phyloP scores from a whole-genome alignment of 2,329 filamentous ascomycete genomes.

The Neocatenulostroma microsporum region DNA sequence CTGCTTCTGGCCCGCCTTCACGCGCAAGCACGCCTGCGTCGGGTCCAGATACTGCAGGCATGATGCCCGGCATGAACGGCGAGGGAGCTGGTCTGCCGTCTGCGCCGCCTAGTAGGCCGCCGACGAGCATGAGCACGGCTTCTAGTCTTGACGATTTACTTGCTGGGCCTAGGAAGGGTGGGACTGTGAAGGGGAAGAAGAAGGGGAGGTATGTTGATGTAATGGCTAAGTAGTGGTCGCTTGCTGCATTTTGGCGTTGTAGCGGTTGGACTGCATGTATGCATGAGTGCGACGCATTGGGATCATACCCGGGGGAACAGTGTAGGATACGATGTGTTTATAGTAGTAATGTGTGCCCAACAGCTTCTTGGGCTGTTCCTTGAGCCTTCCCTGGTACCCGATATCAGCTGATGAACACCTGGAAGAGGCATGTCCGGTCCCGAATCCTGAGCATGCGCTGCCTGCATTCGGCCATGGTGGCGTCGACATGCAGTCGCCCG shows the following conservation, averaged over 20 bases:
- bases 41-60: neutral
- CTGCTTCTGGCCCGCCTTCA: constrained; percentile 23
- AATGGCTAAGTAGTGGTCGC: constrained; percentile 59
- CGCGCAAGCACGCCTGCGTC: constrained; percentile 23
- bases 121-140: constrained; percentile 81
- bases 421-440: too few relatives aligned
- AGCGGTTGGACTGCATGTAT: neutral
- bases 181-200: constrained; percentile 56
- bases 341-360: too few relatives aligned
- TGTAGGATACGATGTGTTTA: too few relatives aligned
- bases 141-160: constrained; percentile 91
- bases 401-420: too few relatives aligned
- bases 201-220: constrained; percentile 94
- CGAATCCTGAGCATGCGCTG: too few relatives aligned
- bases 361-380: too few relatives aligned
- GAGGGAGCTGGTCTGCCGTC: constrained; percentile 28
- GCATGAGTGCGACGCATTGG: neutral
- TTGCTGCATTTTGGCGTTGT: too few relatives aligned
- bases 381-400: too few relatives aligned
- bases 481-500: too few relatives aligned
- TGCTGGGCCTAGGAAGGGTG: constrained; percentile 53
- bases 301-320: too few relatives aligned
- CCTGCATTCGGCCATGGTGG: too few relatives aligned
- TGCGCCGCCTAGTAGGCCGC: constrained; percentile 59
- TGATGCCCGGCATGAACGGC: constrained; percentile 19